Conservation (phyloP, 257 asterid species). For the Petunia secreta region DNA sequence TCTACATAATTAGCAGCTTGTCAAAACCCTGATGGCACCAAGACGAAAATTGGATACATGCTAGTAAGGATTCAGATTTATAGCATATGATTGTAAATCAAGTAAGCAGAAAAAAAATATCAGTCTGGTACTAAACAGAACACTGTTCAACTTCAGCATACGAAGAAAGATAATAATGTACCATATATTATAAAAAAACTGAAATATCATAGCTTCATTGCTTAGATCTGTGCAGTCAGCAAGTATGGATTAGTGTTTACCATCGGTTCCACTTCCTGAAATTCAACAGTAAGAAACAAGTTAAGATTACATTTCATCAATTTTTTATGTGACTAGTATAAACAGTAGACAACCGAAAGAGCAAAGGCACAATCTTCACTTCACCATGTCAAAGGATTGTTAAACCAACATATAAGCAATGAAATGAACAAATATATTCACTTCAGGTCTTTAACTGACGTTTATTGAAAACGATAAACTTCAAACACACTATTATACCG, state of each 20-base stretch:
- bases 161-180: no score
- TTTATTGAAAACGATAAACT: neutral
- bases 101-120: neutral
- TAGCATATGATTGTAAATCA: neutral
- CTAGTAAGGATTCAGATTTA: no score
- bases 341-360: neutral
- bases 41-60: no score
- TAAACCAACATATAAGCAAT: neutral
- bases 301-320: neutral
- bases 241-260: neutral
- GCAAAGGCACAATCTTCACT: neutral
- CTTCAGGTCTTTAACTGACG: neutral
- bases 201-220: neutral
- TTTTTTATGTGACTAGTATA: neutral
- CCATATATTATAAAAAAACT: no score
- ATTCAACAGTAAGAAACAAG: neutral
- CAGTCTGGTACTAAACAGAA: neutral
- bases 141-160: no score
- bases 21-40: no score
- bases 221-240: neutral
- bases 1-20: no score
- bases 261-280: neutral
- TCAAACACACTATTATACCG: neutral
- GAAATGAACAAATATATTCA: neutral
- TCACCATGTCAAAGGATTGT: neutral